Percentiles rank a stretch among this genome's conserved stretches.
These are phyloP conservation scores for Xylaria sp. DNA, from an alignment of 2,329 filamentous ascomycete genomes.

Conservation along the genomic window DNA sequence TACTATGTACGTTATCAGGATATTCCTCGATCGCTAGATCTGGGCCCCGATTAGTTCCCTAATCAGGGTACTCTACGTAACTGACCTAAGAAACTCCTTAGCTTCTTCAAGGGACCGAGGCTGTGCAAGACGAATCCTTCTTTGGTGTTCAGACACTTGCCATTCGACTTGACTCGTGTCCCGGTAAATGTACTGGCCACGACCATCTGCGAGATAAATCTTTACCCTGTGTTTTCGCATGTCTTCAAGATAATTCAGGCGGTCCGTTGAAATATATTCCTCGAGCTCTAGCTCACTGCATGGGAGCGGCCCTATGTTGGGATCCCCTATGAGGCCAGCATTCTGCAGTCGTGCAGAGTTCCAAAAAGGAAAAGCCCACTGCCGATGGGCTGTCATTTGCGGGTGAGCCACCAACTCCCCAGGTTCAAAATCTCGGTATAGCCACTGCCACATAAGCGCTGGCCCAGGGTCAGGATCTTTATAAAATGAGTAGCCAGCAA, in stretches of 20 bases:
- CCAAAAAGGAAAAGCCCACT: conserved; percentile 27
- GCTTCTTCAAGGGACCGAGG: conserved; percentile 9
- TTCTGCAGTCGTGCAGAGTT: conserved; percentile 1
- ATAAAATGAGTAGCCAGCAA: conserved; percentile 2
- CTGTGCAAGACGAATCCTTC: not conserved
- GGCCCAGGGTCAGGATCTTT: conserved; percentile 25
- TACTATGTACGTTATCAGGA: too few relatives aligned
- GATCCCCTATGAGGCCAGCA: conserved; percentile 12
- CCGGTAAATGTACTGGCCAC: not conserved
- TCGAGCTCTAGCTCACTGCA: not conserved
- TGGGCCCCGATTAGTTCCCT: not conserved
- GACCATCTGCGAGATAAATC: not conserved
- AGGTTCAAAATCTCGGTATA: conserved; percentile 1
- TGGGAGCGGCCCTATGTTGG: not conserved
- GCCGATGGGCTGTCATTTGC: not conserved
- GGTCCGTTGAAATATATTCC: not conserved
- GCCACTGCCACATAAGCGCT: conserved; percentile 26
- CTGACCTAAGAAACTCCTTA: not conserved
- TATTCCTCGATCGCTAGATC: too few relatives aligned
- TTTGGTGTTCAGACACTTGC: not conserved
- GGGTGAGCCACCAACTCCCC: not conserved
- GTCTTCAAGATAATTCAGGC: not conserved
- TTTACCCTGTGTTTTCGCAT: not conserved
- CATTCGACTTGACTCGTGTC: conserved; percentile 4
- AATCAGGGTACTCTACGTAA: not conserved